Conservation (phyloP, 768 basidiomycete genomes). For the Leccinum rimulosum region DNA sequence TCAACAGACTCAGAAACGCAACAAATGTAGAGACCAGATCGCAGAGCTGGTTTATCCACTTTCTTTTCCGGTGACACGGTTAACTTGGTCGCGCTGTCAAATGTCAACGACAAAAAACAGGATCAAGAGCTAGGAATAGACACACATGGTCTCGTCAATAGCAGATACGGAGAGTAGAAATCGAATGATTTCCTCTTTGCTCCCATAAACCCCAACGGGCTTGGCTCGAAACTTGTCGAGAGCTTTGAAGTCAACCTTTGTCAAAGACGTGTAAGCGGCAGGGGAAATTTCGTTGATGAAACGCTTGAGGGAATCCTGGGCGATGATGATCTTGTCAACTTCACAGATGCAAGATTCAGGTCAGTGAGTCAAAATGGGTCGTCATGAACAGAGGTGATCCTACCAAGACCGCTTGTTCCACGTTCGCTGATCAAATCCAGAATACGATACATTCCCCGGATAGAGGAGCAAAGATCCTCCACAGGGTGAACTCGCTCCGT, state of each 20-base stretch:
- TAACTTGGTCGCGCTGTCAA: slow-evolving; percentile 5
- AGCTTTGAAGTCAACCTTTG: slow-evolving; percentile 54
- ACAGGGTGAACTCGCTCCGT: slow-evolving; percentile 9
- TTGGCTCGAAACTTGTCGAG: slow-evolving; percentile 46
- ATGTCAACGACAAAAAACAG: no score
- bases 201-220: slow-evolving; percentile 58
- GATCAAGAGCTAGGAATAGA: neutral
- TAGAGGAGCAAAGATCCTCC: slow-evolving; percentile 27
- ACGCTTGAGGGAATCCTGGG: slow-evolving; percentile 45
- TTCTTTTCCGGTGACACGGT: slow-evolving; percentile 1
- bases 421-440: slow-evolving; percentile 53
- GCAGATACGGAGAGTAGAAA: slow-evolving; percentile 40
- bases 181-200: slow-evolving; percentile 46
- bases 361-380: neutral
- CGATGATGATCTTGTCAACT: slow-evolving; percentile 67
- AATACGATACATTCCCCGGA: slow-evolving; percentile 51
- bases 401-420: slow-evolving; percentile 52
- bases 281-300: slow-evolving; percentile 50
- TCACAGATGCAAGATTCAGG: slow-evolving; percentile 2
- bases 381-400: slow-evolving; percentile 1
- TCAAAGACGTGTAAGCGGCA: slow-evolving; percentile 51
- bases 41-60: slow-evolving; percentile 29
- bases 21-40: slow-evolving; percentile 51
- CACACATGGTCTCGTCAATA: slow-evolving; percentile 42
- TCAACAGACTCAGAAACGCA: slow-evolving; percentile 11